A percentile compares a stretch with the other conserved stretches of the same genome.
Conservation (phyloP, 75 land plant species). For the Isoetes taiwanensis region DNA sequence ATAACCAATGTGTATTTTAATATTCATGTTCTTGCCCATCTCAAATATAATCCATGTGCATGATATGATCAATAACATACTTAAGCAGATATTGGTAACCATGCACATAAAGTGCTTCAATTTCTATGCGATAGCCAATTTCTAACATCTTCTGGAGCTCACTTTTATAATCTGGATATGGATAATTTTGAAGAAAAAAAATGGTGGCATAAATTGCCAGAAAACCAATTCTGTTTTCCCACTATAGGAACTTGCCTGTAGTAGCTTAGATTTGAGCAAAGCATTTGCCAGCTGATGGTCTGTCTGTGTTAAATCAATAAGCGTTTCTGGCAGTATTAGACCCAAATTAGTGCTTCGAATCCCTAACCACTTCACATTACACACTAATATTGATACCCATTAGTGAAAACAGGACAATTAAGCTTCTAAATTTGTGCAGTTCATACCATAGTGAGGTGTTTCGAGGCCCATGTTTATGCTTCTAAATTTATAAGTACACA, state of each 20-base stretch:
- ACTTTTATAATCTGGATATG: constrained; percentile 39
- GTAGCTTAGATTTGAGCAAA: constrained; percentile 52
- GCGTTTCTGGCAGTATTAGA: constrained; percentile 41
- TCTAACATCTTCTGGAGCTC: constrained; percentile 62
- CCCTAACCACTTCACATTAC: constrained; percentile 94
- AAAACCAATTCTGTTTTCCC: not conserved
- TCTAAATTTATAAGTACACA: constrained; percentile 92
- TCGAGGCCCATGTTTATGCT: constrained; percentile 87
- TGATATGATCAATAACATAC: constrained; percentile 56
- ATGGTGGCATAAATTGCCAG: too few species aligned
- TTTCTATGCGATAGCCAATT: constrained; percentile 43
- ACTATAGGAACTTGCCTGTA: too few species aligned
- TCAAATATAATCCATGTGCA: constrained; percentile 61
- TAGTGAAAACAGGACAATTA: not conserved
- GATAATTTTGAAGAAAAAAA: not conserved
- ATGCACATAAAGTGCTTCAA: constrained; percentile 81
- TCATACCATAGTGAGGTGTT: constrained; percentile 73
- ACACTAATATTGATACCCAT: constrained; percentile 32
- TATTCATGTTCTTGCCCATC: too few species aligned
- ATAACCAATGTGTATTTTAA: too few species aligned
- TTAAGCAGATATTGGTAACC: constrained; percentile 67
- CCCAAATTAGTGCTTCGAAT: constrained; percentile 45
- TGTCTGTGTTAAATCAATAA: constrained; percentile 33
- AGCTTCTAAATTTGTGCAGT: not conserved
- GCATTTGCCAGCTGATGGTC: constrained; percentile 65